Percentiles rank a stretch among this genome's conserved stretches.
Evolutionary conservation across 805 yeast species (phyloP).

Genomic region (Schwanniomyces occidentalis): DNA sequence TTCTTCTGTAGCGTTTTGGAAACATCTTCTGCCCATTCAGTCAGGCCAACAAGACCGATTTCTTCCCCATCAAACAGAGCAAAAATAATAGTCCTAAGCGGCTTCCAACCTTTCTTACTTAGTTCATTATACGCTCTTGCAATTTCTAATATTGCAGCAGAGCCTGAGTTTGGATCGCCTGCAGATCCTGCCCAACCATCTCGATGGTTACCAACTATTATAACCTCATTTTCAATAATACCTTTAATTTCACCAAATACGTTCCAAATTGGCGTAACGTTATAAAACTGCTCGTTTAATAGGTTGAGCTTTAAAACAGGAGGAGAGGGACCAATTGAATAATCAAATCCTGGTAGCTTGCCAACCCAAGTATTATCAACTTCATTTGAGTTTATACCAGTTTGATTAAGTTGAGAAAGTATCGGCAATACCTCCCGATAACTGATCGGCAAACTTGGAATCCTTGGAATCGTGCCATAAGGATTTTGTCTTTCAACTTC

Average conservation of each 20-base stretch:
- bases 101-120: conserved; percentile 64
- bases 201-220: conserved; percentile 73
- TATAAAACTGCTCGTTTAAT: conserved; percentile 61
- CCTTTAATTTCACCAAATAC: conserved; percentile 66
- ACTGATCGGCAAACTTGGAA: conserved; percentile 72
- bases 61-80: conserved; percentile 86
- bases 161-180: conserved; percentile 76
- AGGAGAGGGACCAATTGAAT: conserved; percentile 54
- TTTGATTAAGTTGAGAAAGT: conserved; percentile 55
- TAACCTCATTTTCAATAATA: conserved; percentile 48
- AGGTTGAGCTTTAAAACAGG: conserved; percentile 47
- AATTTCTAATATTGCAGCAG: conserved; percentile 63
- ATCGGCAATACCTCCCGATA: conserved; percentile 65
- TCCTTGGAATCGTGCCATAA: conserved; percentile 51
- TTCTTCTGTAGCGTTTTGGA: conserved; percentile 44
- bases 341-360: conserved; percentile 43
- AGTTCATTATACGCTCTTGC: conserved; percentile 59
- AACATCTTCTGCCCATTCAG: conserved; percentile 73
- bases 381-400: conserved; percentile 43
- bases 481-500: conserved; percentile 53
- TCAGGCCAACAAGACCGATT: conserved; percentile 70
- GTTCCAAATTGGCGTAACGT: conserved; percentile 60
- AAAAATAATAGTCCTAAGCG: conserved; percentile 65
- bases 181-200: conserved; percentile 86
- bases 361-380: conserved; percentile 47